These are phyloP conservation scores for Eragrostis curvula DNA, from an alignment of 176 grass and related monocot species.

Conservation along the genomic window DNA sequence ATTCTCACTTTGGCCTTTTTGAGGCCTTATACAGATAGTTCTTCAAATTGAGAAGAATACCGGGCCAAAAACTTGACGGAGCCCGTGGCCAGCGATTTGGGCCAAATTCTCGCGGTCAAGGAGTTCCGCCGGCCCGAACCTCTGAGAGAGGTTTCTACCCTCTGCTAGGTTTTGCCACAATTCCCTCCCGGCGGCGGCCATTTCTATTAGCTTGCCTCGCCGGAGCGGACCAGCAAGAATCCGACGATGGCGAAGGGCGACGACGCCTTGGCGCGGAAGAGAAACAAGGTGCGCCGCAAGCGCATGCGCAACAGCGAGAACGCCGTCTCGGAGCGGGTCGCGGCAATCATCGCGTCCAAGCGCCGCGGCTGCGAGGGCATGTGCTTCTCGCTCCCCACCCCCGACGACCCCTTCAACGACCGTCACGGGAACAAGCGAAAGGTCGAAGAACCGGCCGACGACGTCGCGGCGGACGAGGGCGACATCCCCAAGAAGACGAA, in stretches of 20 bases:
- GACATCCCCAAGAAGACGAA: conserved; percentile 31
- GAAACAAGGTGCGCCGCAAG: conserved; percentile 74
- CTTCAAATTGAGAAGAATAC: too few relatives aligned
- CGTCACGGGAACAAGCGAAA: conserved; percentile 60
- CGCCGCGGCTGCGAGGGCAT: conserved; percentile 84
- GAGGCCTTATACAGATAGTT: neutral
- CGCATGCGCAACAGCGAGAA: conserved; percentile 72
- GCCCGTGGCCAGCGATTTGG: neutral
- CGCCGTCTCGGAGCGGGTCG: conserved; percentile 75
- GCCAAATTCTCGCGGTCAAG: neutral
- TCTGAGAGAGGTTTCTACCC: neutral
- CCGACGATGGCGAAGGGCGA: conserved; percentile 81
- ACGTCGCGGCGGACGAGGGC: neutral
- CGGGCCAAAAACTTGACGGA: neutral
- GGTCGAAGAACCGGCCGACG: conserved; percentile 6
- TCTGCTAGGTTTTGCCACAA: conserved; percentile 60
- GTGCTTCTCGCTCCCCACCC: conserved; percentile 87
- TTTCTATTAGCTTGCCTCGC: neutral
- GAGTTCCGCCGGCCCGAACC: neutral
- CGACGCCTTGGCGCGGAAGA: conserved; percentile 67
- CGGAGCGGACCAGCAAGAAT: neutral
- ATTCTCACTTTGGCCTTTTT: neutral
- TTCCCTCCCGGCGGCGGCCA: conserved; percentile 12
- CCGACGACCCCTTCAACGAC: conserved; percentile 76
- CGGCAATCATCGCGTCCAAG: conserved; percentile 81